These are phyloP conservation scores for Fomitopsis schrenkii DNA, from an alignment of 1,284 basidiomycete genomes.

Conservation along the genomic window DNA sequence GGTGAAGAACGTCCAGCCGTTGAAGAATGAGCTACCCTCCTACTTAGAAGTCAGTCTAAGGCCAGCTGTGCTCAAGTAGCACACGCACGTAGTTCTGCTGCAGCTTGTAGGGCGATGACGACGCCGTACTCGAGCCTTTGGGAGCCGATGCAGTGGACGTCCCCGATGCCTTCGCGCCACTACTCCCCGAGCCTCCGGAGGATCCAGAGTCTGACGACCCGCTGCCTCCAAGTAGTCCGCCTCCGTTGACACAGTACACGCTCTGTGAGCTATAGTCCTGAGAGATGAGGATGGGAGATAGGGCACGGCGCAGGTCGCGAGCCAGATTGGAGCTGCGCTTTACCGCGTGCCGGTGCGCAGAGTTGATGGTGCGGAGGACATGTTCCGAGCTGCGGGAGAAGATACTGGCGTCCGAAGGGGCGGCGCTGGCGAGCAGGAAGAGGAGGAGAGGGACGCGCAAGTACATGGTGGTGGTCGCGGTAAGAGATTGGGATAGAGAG, in stretches of 20 bases:
- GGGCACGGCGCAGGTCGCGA: conserved; percentile 60
- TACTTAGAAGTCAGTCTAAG: conserved; percentile 19
- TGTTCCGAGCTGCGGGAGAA: conserved; percentile 37
- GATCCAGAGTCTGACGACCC: conserved; percentile 4
- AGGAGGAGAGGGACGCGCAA: conserved; percentile 20
- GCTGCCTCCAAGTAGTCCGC: conserved; percentile 7
- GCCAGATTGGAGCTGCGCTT: conserved; percentile 56
- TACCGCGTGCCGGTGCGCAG: conserved; percentile 39
- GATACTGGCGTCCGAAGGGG: conserved; percentile 33
- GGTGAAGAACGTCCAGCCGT: conserved; percentile 77
- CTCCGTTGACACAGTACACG: conserved; percentile 28
- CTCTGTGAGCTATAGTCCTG: conserved; percentile 12
- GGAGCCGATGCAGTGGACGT: conserved; percentile 13
- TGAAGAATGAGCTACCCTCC: conserved; percentile 71
- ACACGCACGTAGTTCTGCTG: conserved; percentile 23
- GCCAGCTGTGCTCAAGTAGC: not conserved
- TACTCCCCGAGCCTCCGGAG: conserved; percentile 9
- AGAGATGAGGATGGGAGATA: conserved; percentile 38
- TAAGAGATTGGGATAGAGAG: not conserved
- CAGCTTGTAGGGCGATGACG: conserved; percentile 27
- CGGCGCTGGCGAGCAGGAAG: conserved; percentile 26
- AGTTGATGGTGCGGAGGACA: conserved; percentile 22
- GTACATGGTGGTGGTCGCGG: conserved; percentile 16
- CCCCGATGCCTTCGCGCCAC: conserved; percentile 14
- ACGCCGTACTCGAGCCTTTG: conserved; percentile 8